Base-by-base conservation (phyloP, 768 basidiomycete genomes). In the Inosperma sp. region DNA sequence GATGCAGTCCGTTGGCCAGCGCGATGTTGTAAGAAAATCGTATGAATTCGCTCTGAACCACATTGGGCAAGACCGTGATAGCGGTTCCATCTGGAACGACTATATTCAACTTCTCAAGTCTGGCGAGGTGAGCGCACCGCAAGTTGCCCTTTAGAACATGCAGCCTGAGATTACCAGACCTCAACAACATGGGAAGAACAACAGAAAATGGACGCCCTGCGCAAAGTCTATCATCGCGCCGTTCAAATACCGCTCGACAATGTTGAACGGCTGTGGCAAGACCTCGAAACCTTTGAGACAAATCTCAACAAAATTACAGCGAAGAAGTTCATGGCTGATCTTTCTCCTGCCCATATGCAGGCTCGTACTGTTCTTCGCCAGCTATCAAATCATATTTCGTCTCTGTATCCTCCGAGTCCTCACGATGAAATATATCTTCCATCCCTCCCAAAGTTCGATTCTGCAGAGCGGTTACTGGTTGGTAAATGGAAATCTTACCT, bases 221-320 rank as follows among this genome's bases (percentile, higher is more conserved):
- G 96, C 52, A 91, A 89, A 64, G 84, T 89, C 1, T 96, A 96
- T 69, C 91, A 94, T 62, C 83, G 91, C 44, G 95, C 92, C 3
- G 88, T 98, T 17, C 89, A 92, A 62, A 91, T 96, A 26, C 96
- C 96, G 0, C 78, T 98, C 58, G 88, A 93, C 65, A 93, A 93
- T 61, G 82, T 97, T 59, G 94, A 97, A 64, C 76, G 76, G 31
- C 75, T 99, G 16, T 99, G 96, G 96, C 83, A 86, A 59, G 93
- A 96, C 47, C 86, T 92, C 54, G 93, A 97, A 67, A 72, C 86
- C 0, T 98, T 96, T 61, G 95, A 99, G 67, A 92, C 81, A 48
- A 77, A 76, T 43, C 71, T 96, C 56, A 97, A 95, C 70, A 85
- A 85, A 66, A 86, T 92, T 54, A 95, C 93, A 27, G 93, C 95